Conservation (phyloP, 768 basidiomycete genomes). For the Rhizopogon vesiculosus region DNA sequence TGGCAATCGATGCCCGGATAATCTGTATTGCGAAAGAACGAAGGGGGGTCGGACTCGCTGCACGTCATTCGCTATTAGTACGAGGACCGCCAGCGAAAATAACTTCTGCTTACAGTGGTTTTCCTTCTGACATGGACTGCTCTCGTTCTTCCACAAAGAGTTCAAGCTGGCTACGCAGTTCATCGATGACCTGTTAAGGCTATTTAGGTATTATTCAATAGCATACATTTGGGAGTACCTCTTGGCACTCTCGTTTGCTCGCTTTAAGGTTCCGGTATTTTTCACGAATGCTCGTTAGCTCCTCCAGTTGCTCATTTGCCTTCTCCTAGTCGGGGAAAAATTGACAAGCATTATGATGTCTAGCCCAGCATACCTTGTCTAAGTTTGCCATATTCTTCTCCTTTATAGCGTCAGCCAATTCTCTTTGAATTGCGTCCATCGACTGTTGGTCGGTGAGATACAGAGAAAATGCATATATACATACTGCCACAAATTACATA, state of each 20-base stretch:
- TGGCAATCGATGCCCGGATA: conserved; percentile 13
- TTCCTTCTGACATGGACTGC: conserved; percentile 7
- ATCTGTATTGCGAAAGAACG: neutral
- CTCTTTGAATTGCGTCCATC: conserved; percentile 1
- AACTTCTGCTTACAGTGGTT: neutral
- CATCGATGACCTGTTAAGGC: conserved; percentile 11
- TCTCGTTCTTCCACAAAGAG: conserved; percentile 16
- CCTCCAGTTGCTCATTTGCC: conserved; percentile 4
- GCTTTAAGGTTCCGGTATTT: conserved; percentile 20
- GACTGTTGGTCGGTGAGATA: conserved; percentile 6
- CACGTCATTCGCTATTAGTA: neutral
- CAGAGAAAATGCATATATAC: neutral
- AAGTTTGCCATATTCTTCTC: conserved; percentile 5
- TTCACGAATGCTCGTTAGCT: conserved; percentile 7
- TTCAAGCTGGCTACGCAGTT: conserved; percentile 15
- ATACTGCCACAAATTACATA: neutral
- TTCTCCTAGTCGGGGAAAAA: conserved; percentile 8
- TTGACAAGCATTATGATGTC: neutral
- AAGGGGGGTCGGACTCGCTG: neutral
- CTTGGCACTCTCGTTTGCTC: conserved; percentile 8
- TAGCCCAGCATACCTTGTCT: neutral
- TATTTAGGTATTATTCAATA: neutral
- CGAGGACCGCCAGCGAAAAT: neutral
- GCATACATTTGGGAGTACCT: conserved; percentile 12
- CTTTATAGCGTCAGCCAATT: conserved; percentile 11